A percentile compares a stretch with the other conserved stretches of the same genome.
Conservation (phyloP, 148 eudicot species). For the Euryodendron excelsum region DNA sequence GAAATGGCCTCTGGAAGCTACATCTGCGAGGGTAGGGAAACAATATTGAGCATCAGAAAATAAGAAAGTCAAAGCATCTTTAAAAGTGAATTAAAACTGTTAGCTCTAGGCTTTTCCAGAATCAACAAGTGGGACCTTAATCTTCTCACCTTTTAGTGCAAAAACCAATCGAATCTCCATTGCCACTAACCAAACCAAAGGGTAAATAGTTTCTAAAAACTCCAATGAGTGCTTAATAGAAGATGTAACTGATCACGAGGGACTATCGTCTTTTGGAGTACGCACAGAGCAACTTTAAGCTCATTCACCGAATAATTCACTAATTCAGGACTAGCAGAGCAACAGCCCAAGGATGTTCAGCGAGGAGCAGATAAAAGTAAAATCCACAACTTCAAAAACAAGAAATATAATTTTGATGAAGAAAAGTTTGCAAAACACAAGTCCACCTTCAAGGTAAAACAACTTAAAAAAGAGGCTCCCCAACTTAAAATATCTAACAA, state of each 20-base stretch:
- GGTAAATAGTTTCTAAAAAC: neutral
- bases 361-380: neutral
- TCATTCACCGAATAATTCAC: neutral
- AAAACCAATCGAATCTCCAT: slow-evolving; percentile 5
- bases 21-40: slow-evolving; percentile 55
- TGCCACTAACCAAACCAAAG: neutral
- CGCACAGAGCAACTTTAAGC: neutral
- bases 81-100: neutral
- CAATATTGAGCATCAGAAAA: slow-evolving; percentile 50
- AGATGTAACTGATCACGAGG: slow-evolving; percentile 14
- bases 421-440: slow-evolving; percentile 5
- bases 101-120: slow-evolving; percentile 6
- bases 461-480: neutral
- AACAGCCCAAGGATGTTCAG: neutral
- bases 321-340: neutral
- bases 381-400: neutral
- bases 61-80: neutral
- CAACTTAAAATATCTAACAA: neutral
- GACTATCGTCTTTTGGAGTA: neutral
- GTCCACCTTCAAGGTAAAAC: neutral
- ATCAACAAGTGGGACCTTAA: slow-evolving; percentile 16
- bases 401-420: neutral
- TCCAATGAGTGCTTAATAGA: slow-evolving; percentile 4
- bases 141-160: slow-evolving; percentile 41
- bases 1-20: slow-evolving; percentile 40